Conservation (phyloP, 805 yeast genomes). For the Komagataella pseudopastoris region DNA sequence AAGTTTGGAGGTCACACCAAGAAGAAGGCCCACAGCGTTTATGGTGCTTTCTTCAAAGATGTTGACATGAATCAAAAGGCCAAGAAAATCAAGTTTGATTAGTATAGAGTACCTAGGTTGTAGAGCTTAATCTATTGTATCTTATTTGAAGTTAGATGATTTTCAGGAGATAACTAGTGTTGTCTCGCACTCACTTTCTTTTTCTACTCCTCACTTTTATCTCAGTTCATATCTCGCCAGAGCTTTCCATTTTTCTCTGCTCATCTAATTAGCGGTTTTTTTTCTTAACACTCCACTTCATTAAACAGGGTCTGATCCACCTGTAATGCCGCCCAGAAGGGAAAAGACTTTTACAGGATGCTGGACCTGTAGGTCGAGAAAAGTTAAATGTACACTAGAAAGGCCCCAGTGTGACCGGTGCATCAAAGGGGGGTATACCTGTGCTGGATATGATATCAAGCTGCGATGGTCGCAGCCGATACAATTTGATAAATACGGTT, state of each 20-base stretch:
- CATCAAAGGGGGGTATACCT: constrained; percentile 45
- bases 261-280: neutral
- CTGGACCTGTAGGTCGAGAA: constrained; percentile 72
- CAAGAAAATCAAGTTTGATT: constrained; percentile 80
- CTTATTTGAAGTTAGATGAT: neutral
- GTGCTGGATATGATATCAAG: constrained; percentile 78
- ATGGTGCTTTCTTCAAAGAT: constrained; percentile 94
- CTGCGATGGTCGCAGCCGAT: constrained; percentile 64
- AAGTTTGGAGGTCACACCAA: constrained; percentile 97
- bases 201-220: neutral
- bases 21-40: constrained; percentile 95
- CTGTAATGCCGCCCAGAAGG: constrained; percentile 16
- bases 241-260: neutral
- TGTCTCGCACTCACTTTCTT: neutral
- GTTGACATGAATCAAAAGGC: constrained; percentile 77
- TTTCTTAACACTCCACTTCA: neutral
- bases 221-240: neutral
- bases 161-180: neutral
- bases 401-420: constrained; percentile 67
- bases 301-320: neutral
- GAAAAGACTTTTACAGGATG: constrained; percentile 80
- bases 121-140: neutral
- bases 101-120: constrained; percentile 2
- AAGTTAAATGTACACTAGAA: constrained; percentile 66
- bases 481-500: constrained; percentile 32